A percentile compares a stretch with the other conserved stretches of the same genome.
Evolutionary conservation across 805 yeast genomes (phyloP).

Genomic region (Saturnispora dispora): DNA sequence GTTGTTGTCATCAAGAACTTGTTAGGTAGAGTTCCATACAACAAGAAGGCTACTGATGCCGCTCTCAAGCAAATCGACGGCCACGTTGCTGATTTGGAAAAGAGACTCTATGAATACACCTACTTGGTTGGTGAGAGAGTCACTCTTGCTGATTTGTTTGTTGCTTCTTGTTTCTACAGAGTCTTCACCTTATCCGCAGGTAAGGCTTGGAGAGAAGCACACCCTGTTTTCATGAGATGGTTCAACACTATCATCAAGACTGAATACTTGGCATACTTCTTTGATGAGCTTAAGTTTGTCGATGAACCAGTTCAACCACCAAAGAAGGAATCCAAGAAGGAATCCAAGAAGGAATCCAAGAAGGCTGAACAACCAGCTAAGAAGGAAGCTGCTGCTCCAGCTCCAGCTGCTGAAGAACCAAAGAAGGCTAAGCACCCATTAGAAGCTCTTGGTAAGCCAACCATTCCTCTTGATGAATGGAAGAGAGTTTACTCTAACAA

Average conservation of each 20-base stretch:
- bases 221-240: constrained; percentile 49
- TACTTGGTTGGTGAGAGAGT: constrained; percentile 41
- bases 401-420: constrained; percentile 37
- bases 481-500: constrained; percentile 94
- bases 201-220: constrained; percentile 39
- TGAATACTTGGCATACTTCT: constrained; percentile 38
- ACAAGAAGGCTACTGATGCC: constrained; percentile 48
- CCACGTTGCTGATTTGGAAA: constrained; percentile 43
- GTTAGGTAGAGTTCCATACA: constrained; percentile 60
- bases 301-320: constrained; percentile 59
- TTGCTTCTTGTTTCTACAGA: constrained; percentile 37
- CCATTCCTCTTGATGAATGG: constrained; percentile 79
- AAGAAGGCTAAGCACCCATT: constrained; percentile 91
- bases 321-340: constrained; percentile 59
- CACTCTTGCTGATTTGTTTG: constrained; percentile 37
- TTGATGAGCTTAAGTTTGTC: constrained; percentile 45
- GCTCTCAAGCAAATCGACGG: constrained; percentile 30
- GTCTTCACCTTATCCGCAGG: constrained; percentile 40
- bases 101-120: constrained; percentile 36
- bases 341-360: constrained; percentile 39
- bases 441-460: constrained; percentile 66
- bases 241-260: constrained; percentile 36
- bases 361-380: constrained; percentile 28
- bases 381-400: constrained; percentile 32
- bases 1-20: constrained; percentile 50